A percentile compares a stretch with the other conserved stretches of the same genome.
Conservation (phyloP, 2,329 filamentous ascomycete species). For the Anthostomella pinea region DNA sequence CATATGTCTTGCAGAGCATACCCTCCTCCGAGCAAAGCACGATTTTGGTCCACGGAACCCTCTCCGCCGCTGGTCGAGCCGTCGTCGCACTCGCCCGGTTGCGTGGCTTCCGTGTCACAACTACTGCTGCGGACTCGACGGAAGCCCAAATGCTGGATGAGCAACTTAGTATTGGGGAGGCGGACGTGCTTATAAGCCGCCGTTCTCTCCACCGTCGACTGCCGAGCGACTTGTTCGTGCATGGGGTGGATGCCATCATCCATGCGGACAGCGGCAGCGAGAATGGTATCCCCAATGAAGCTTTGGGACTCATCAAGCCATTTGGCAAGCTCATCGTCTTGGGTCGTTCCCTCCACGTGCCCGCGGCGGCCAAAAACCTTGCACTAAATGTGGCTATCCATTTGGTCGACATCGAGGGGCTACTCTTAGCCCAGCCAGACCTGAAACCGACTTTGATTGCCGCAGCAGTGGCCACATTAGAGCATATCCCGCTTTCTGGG, state of each 20-base stretch:
- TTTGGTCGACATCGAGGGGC: slow-evolving; percentile 2
- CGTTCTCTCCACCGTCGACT: not conserved
- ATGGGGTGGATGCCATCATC: slow-evolving; percentile 9
- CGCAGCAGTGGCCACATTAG: not conserved
- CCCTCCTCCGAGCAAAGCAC: not conserved
- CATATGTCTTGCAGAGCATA: slow-evolving; percentile 4
- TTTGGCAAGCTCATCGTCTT: slow-evolving; percentile 6
- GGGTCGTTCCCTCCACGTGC: not conserved
- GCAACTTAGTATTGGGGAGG: not conserved
- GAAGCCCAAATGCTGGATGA: slow-evolving; percentile 4
- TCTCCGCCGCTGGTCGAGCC: slow-evolving; percentile 7
- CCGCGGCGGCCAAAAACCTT: not conserved
- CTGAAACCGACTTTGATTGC: not conserved
- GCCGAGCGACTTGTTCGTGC: not conserved
- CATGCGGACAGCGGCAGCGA: slow-evolving; percentile 10
- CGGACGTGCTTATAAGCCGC: slow-evolving; percentile 2
- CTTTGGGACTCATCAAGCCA: slow-evolving; percentile 3
- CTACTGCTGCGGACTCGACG: slow-evolving; percentile 3
- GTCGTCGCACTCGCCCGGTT: slow-evolving; percentile 8
- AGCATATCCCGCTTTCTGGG: not conserved
- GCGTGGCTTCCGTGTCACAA: slow-evolving; percentile 5
- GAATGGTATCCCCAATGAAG: not conserved
- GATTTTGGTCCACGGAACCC: slow-evolving; percentile 13
- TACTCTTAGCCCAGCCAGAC: slow-evolving; percentile 2
- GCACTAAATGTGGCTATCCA: slow-evolving; percentile 6